These are phyloP conservation scores for Microbotryum lychnidis-dioicae DNA, from an alignment of 1,284 basidiomycete genomes.

Conservation along the genomic window DNA sequence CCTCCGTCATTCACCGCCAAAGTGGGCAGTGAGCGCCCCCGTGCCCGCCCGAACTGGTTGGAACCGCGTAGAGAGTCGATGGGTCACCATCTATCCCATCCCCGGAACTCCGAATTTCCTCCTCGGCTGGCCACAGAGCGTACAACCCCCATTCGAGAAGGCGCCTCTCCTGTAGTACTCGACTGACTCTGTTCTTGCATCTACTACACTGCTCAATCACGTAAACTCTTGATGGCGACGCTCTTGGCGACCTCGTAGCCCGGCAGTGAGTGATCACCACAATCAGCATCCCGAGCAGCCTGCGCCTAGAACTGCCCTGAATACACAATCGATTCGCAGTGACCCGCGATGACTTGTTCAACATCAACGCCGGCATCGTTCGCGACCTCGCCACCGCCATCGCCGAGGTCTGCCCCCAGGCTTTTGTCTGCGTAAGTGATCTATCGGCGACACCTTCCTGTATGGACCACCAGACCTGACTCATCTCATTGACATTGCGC, in stretches of 20 bases:
- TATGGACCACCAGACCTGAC: background rate
- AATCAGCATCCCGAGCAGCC: too few species aligned
- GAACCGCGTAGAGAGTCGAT: background rate
- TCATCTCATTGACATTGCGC: too few species aligned
- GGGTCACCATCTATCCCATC: background rate
- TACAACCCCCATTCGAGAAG: too few species aligned
- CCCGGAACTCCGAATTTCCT: background rate
- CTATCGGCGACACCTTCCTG: background rate
- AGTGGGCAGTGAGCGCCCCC: too few species aligned
- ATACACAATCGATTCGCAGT: constrained; percentile 37
- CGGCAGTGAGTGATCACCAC: too few species aligned
- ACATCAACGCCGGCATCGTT: constrained; percentile 98
- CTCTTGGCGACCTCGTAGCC: too few species aligned
- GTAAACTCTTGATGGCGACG: too few species aligned
- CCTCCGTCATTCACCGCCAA: background rate
- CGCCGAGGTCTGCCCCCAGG: constrained; percentile 77
- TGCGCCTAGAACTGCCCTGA: too few species aligned
- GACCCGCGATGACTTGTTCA: constrained; percentile 85
- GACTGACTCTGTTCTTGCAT: background rate
- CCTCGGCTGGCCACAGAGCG: background rate
- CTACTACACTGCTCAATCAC: too few species aligned
- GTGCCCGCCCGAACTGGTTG: too few species aligned
- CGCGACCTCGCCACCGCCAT: constrained; percentile 84
- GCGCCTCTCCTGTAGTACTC: background rate
- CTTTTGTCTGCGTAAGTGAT: constrained; percentile 52